Evolutionary conservation across 2,329 filamentous ascomycete species (phyloP), one percentile per base, ranked within the genome.

Genomic region (Mycogone perniciosa): DNA sequence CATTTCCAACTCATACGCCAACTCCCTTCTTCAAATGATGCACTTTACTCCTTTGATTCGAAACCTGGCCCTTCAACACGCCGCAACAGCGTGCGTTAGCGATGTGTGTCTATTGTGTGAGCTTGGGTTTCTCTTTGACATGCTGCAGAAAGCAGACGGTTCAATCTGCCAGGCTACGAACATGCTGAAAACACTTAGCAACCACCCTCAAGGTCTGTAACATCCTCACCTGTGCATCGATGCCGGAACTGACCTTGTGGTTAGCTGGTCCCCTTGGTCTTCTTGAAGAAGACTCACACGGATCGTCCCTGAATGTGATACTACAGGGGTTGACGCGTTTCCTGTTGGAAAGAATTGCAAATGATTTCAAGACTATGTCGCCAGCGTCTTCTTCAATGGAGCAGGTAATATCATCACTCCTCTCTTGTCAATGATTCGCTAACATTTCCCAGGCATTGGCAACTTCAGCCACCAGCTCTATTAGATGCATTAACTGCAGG

Each of bases 81-180:
- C 91, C 1, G 89, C 93, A 1, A 89, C 88, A 7, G 81, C 86
- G 10, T 99, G 93, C 64, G 75, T 90, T 2, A 83, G 82, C 58
- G 90, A 95, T 50, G 79, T 82, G 31, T 99, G 93, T 67, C 74
- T 99, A 39, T 73, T 99, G 1, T 99, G 93, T 68, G 93, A 99
- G 68, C 76, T 99, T 57, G 93, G 93, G 1, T 99, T 93, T 65
- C 74, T 99, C 7, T 95, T 96, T 60, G 95, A 99, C 64, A 99
- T 99, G 93, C 78, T 99, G 27, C 88, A 97, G 61, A 99, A 97
- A 66, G 93, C 93, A 2, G 86, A 87, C 56, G 92, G 91, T 0
- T 86, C 91, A 51, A 95, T 95, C 53, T 99, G 93, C 59, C 93
- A 99, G 65, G 93, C 93, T 10, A 96, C 92, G 0, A 99, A 99